Conservation (phyloP, 2,329 filamentous ascomycete species). For the Talaromyces atroroseus region DNA sequence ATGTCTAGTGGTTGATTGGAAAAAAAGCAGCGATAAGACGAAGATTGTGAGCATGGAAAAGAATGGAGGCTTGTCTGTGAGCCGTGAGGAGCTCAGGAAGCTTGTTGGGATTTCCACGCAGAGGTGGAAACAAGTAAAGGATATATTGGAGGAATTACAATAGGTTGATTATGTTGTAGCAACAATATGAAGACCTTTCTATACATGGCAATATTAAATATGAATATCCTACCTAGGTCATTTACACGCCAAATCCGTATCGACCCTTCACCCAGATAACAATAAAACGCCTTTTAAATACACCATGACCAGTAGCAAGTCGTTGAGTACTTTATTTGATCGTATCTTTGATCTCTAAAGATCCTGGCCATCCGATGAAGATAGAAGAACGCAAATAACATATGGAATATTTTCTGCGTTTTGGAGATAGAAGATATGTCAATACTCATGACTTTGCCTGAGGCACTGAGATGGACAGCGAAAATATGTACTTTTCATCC, state of each 20-base stretch:
- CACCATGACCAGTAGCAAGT: not conserved
- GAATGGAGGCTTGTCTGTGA: slow-evolving; percentile 68
- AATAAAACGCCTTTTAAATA: not conserved
- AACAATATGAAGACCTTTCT: not conserved
- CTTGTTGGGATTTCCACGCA: slow-evolving; percentile 56
- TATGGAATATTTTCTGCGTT: not conserved
- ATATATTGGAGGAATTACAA: slow-evolving; percentile 29
- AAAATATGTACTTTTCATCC: slow-evolving; percentile 7
- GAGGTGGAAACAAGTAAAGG: slow-evolving; percentile 59
- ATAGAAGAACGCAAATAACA: not conserved
- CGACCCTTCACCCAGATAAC: not conserved
- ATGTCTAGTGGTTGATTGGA: slow-evolving; percentile 69
- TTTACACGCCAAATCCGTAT: not conserved
- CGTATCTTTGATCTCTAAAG: not conserved
- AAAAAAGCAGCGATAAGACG: slow-evolving; percentile 40
- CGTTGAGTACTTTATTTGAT: not conserved
- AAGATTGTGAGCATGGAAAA: slow-evolving; percentile 70
- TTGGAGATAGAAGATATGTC: not conserved
- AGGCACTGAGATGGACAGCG: slow-evolving; percentile 10
- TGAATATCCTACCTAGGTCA: not conserved
- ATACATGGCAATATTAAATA: not conserved
- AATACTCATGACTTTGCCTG: not conserved
- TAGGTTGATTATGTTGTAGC: not conserved
- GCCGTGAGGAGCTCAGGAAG: slow-evolving; percentile 55
- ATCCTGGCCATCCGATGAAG: not conserved